These are phyloP conservation scores for Aspergillus sclerotioniger DNA, from an alignment of 495 filamentous ascomycete species.

Conservation along the genomic window DNA sequence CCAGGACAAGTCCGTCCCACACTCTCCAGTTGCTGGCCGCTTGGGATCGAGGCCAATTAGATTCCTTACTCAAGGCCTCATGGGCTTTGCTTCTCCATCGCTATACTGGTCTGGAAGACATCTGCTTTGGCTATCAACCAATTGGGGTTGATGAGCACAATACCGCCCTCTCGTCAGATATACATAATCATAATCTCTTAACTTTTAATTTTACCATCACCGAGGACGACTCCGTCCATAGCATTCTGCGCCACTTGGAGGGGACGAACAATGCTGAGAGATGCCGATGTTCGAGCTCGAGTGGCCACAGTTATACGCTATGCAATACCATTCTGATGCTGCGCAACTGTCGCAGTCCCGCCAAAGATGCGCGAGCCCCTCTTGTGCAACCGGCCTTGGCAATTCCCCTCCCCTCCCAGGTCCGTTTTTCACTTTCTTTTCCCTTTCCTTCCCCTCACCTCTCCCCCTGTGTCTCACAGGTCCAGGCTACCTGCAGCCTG, in stretches of 20 bases:
- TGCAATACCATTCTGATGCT: slow-evolving; percentile 45
- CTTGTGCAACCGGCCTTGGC: slow-evolving; percentile 30
- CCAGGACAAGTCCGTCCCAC: slow-evolving; percentile 30
- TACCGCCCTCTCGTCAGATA: slow-evolving; percentile 18
- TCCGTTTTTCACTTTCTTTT: slow-evolving; percentile 15
- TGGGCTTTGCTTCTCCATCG: slow-evolving; percentile 55
- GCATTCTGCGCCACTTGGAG: slow-evolving; percentile 29
- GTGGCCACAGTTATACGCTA: slow-evolving; percentile 21
- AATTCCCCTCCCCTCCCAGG: slow-evolving; percentile 36
- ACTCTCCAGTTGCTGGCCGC: slow-evolving; percentile 37
- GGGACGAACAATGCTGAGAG: slow-evolving; percentile 9
- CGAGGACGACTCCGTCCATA: slow-evolving; percentile 32
- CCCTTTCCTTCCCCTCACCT: not conserved
- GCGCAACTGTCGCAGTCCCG: slow-evolving; percentile 30
- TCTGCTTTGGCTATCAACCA: slow-evolving; percentile 55
- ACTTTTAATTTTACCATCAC: slow-evolving; percentile 29
- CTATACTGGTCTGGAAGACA: slow-evolving; percentile 53
- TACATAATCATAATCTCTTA: slow-evolving; percentile 17
- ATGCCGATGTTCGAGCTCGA: slow-evolving; percentile 9
- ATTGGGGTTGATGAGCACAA: slow-evolving; percentile 24
- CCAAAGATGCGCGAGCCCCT: slow-evolving; percentile 13
- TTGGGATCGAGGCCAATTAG: slow-evolving; percentile 29
- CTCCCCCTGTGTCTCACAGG: not conserved
- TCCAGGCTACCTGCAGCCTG: too few relatives aligned
- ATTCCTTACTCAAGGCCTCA: slow-evolving; percentile 43